Conservation (phyloP, 2,329 filamentous ascomycete genomes). For the Colletotrichum cordylinicola region DNA sequence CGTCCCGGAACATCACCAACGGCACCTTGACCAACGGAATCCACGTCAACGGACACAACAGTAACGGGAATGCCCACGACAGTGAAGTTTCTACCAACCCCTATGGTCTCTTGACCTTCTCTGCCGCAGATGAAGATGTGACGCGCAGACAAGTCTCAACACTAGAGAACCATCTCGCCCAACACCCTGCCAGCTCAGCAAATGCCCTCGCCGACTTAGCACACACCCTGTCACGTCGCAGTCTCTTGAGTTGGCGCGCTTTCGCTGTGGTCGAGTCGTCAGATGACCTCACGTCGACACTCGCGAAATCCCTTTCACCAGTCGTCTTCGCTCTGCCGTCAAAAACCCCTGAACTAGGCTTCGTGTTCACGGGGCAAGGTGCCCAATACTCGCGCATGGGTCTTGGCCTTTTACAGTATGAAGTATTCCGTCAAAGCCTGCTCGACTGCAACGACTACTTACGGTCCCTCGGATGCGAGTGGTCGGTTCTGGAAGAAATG, state of each 20-base stretch:
- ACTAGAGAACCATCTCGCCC: background rate
- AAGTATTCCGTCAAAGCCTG: conserved; percentile 46
- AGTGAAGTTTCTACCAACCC: background rate
- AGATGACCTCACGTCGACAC: background rate
- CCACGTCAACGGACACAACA: background rate
- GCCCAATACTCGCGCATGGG: conserved; percentile 49
- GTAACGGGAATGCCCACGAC: background rate
- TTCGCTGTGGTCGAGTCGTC: background rate
- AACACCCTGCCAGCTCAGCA: background rate
- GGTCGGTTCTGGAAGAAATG: conserved; percentile 42
- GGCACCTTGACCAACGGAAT: background rate
- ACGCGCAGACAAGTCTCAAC: background rate
- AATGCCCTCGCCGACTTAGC: background rate
- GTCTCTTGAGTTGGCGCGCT: background rate
- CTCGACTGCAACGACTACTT: conserved; percentile 20
- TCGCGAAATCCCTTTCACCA: background rate
- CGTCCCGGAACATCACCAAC: background rate
- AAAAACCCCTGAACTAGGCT: conserved; percentile 37
- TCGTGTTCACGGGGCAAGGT: conserved; percentile 50
- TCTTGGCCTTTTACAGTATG: conserved; percentile 42
- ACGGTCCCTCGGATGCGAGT: conserved; percentile 33
- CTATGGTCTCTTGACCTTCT: background rate
- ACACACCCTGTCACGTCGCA: background rate
- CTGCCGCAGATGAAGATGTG: background rate
- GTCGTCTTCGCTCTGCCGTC: background rate